Conservation (phyloP, 176 grass and related monocot species). For the Lolium rigidum region DNA sequence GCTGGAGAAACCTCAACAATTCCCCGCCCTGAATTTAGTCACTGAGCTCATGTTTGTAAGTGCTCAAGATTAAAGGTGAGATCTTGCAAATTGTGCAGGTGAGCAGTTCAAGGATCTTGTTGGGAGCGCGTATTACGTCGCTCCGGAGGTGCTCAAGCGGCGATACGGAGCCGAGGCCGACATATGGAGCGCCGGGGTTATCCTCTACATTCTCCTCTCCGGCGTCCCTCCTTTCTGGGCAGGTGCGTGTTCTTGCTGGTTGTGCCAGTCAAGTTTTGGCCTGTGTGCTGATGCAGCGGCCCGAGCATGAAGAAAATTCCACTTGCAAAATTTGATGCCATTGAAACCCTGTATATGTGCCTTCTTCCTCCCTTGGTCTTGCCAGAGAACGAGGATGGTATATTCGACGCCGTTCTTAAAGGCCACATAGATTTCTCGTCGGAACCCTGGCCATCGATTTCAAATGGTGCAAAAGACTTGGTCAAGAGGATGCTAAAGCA, state of each 20-base stretch:
- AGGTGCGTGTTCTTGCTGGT: conserved; percentile 20
- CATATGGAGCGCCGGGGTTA: conserved; percentile 95
- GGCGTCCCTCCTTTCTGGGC: conserved; percentile 98
- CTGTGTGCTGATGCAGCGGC: background rate
- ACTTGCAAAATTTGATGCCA: background rate
- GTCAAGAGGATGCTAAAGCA: conserved; percentile 85
- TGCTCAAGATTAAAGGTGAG: background rate
- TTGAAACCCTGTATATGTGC: no score
- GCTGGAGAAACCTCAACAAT: background rate
- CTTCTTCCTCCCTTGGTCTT: conserved; percentile 7
- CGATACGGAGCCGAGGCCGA: conserved; percentile 81
- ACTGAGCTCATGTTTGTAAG: no score
- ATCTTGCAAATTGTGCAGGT: conserved; percentile 45
- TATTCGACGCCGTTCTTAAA: conserved; percentile 79
- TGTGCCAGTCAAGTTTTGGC: background rate
- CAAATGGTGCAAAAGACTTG: conserved; percentile 68
- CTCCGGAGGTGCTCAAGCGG: conserved; percentile 79
- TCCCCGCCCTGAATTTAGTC: no score
- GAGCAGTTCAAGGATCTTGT: conserved; percentile 87
- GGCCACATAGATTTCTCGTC: conserved; percentile 85
- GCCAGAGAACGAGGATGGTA: conserved; percentile 88
- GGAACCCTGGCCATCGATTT: conserved; percentile 92
- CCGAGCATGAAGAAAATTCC: rapidly evolving
- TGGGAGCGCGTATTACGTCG: conserved; percentile 88
- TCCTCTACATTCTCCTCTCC: conserved; percentile 94